phyloP scores from a whole-genome alignment of 805 yeast genomes.

The Spathaspora arborariae region DNA sequence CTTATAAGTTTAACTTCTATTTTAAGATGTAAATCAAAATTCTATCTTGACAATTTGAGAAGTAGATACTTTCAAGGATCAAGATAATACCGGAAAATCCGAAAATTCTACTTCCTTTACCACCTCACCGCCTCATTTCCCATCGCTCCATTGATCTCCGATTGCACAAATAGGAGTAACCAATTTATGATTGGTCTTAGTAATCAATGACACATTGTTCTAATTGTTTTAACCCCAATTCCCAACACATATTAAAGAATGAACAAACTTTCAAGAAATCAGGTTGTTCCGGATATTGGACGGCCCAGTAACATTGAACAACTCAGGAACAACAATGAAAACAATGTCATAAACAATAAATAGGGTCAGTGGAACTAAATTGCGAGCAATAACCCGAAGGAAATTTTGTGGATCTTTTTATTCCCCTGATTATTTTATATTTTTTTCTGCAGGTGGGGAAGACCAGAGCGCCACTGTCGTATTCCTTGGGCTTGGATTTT shows the following conservation, averaged over 20 bases:
- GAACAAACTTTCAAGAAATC: background rate
- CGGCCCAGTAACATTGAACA: background rate
- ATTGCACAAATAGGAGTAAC: background rate
- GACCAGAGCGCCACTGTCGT: slow-evolving; percentile 1
- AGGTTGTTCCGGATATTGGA: background rate
- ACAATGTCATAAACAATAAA: too few relatives aligned
- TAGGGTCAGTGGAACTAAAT: background rate
- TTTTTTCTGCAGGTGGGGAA: background rate
- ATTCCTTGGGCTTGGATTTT: background rate
- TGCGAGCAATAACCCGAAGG: background rate
- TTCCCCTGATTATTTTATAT: background rate
- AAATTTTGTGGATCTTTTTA: background rate
- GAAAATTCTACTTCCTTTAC: too few relatives aligned
- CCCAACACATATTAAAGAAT: background rate
- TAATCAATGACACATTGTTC: background rate
- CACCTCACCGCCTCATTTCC: background rate
- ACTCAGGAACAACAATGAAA: background rate
- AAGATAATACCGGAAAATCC: too few relatives aligned
- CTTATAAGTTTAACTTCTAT: too few relatives aligned
- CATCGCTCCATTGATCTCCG: background rate
- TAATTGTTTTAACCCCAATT: background rate
- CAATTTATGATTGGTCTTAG: background rate
- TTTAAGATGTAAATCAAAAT: too few relatives aligned
- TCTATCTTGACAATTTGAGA: too few relatives aligned
- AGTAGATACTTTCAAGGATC: too few relatives aligned